Evolutionary conservation across 1,284 basidiomycete species (phyloP), one percentile per base, ranked within the genome.

Genomic region (Pseudozyma pruni): DNA sequence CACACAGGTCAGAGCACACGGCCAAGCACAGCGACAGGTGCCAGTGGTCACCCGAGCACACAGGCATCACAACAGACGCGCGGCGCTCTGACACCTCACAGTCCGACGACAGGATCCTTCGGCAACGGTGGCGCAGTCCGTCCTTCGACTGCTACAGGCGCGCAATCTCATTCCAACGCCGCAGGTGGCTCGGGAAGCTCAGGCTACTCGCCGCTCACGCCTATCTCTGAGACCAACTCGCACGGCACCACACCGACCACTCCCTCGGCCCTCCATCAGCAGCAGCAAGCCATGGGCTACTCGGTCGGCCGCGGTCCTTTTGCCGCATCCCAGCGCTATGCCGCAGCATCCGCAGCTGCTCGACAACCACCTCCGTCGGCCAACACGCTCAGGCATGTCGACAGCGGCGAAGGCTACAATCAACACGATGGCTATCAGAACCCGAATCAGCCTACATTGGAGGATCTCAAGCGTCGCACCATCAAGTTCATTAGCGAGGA

Each of bases 401-500:
- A 70, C 52, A 63, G 60, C 22, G 67, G 67, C 47, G 67, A 70
- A 22, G 67, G 67, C 47, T 70, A 70, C 52, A 61, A 55, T 3
- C 53, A 70, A 11, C 41, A 49, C 10, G 59, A 55, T 0, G 54
- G 43, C 53, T 62, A 54, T 19, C 42, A 47, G 32, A 51, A 39
- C 19, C 53, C 67, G 0, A 59, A 57, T 10, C 62, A 64, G 8
- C 61, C 70, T 1, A 57, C 74, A 9, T 49, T 80, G 16, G 78
- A 80, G 39, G 76, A 75, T 39, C 60, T 81, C 42, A 77, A 75
- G 45, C 59, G 74, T 3, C 48, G 72, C n/a, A 78, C 77, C 23
- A 75, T 82, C 62, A 82, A 82, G 53, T 81, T 82, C 57, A 74
- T 80, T 46, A 75, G 74, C 33, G 73, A 77, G 25, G 73, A 77